Evolutionary conservation across 2,329 filamentous ascomycete genomes (phyloP), one percentile per base, ranked within the genome.

Genomic region (Aspergillus tanneri): DNA sequence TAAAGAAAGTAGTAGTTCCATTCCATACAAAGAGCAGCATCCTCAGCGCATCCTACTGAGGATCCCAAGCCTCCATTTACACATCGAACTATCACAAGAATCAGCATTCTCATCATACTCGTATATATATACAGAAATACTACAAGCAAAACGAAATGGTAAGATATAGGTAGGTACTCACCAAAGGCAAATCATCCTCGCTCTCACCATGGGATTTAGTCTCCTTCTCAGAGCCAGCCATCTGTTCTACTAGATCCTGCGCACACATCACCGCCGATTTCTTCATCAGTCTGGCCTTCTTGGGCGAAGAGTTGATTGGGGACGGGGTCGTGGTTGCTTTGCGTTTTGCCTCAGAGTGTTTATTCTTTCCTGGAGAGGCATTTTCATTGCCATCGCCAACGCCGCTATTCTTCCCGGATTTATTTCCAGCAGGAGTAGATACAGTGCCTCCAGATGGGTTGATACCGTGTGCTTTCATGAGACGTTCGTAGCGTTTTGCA

Each of bases 381-480:
- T 54, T 59, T 37, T 55, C 58, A 40, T 59, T 62, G 41, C 60
- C 42, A 45, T 27, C 37, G 41, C 12, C 22, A 8, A 21, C 35
- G 45, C 22, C 37, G 41, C 12, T 25, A 10, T 24, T 39, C 14
- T 41, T 50, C 18, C 16, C 24, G 9, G 39, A 16, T 3, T 8
- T 7, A 2, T 25, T 28, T 2, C 16, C 22, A n/a, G 34, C 32
- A 8, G 45, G 34, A 6, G 35, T 35, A 34, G 28, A 6, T 5
- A 41, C n/a, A n/a, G 22, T 14, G 28, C 30, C 38, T 18, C 56
- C 56, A 39, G 49, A 54, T 21, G 62, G 57, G 35, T 54, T 53
- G 47, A 84, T 78, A 8, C 25, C 19, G 7, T 28, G 4, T 1
- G 50, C 69, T 63, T 84, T 84, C 69, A 85, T 73, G 62, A 88